Conservation (phyloP, 768 basidiomycete species). For the Lentinula raphanica region DNA sequence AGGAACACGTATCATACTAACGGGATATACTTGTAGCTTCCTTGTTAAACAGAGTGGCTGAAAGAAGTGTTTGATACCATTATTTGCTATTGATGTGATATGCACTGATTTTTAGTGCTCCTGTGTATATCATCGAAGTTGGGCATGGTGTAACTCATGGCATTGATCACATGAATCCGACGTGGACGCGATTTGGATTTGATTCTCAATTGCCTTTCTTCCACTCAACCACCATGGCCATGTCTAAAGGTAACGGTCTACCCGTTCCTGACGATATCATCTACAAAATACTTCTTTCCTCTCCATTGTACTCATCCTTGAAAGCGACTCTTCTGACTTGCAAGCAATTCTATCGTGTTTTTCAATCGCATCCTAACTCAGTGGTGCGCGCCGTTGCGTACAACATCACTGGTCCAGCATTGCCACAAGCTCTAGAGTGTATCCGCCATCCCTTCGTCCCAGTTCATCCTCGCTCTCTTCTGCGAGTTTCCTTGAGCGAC, state of each 20-base stretch:
- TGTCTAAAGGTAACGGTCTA: slow-evolving; percentile 7
- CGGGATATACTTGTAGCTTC: background rate
- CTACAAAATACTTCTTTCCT: slow-evolving; percentile 21
- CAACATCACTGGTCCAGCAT: slow-evolving; percentile 23
- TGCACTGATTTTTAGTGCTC: too few species aligned
- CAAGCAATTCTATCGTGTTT: slow-evolving; percentile 25
- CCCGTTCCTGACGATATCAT: slow-evolving; percentile 26
- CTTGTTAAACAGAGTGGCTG: background rate
- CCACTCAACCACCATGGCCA: too few species aligned
- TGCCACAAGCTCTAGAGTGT: slow-evolving; percentile 24
- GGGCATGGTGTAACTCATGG: too few species aligned
- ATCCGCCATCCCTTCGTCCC: slow-evolving; percentile 14
- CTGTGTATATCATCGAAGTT: too few species aligned
- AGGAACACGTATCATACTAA: background rate
- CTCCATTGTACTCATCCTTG: slow-evolving; percentile 20
- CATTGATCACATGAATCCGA: too few species aligned
- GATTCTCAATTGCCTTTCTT: too few species aligned
- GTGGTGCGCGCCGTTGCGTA: slow-evolving; percentile 24
- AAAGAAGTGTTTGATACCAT: too few species aligned
- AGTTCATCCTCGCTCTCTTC: background rate
- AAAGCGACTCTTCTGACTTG: slow-evolving; percentile 12
- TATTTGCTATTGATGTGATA: too few species aligned
- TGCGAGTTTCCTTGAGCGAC: background rate
- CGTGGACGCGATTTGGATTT: too few species aligned
- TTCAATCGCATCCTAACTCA: slow-evolving; percentile 22